Evolutionary conservation across 1,284 basidiomycete genomes (phyloP).

Genomic region (Puccinia horiana): DNA sequence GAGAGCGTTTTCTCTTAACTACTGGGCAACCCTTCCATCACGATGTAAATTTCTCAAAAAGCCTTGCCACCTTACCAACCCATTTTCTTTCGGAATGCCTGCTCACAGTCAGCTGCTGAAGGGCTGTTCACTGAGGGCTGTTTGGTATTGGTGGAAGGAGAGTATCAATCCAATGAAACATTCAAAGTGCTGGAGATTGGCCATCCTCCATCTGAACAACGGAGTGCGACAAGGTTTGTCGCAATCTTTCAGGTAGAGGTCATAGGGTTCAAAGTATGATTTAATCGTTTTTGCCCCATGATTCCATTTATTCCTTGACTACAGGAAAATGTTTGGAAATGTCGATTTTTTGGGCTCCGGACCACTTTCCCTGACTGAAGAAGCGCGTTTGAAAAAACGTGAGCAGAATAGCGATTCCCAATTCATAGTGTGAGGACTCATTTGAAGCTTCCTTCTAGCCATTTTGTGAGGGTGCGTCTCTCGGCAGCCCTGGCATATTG

Average conservation of each 20-base stretch:
- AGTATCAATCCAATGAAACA: conserved; percentile 87
- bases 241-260: background rate
- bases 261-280: background rate
- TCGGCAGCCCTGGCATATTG: background rate
- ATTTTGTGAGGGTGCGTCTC: conserved; percentile 62
- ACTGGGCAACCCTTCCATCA: background rate
- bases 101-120: conserved; percentile 80
- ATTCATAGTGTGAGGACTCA: conserved; percentile 22
- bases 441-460: conserved; percentile 5
- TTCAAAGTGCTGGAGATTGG: conserved; percentile 90
- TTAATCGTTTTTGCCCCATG: background rate
- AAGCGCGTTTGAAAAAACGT: conserved; percentile 64
- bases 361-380: conserved; percentile 85
- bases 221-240: conserved; percentile 73
- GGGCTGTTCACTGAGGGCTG: conserved; percentile 96
- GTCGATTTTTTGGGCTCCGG: conserved; percentile 93
- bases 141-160: conserved; percentile 91
- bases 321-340: conserved; percentile 83
- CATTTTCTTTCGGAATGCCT: background rate
- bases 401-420: conserved; percentile 30
- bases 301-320: background rate
- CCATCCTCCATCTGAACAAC: conserved; percentile 90
- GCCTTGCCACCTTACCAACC: background rate
- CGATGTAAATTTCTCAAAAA: background rate
- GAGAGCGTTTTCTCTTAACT: conserved; percentile 55